A percentile compares a stretch with the other conserved stretches of the same genome.
phyloP scores from a whole-genome alignment of 2,329 filamentous ascomycete species.

The Apiospora aurea region DNA sequence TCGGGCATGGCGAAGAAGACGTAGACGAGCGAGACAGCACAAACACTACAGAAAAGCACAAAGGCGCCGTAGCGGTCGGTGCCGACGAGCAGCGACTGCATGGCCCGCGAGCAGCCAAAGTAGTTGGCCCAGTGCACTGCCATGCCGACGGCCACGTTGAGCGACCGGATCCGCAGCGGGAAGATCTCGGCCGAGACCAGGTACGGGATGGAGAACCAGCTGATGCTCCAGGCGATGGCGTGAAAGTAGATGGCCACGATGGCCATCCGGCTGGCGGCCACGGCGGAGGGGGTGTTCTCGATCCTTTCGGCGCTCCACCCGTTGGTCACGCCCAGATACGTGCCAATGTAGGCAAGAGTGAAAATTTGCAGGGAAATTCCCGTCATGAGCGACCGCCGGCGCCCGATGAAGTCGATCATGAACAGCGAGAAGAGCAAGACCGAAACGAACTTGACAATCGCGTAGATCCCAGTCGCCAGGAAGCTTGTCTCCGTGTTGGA shows the following conservation, averaged over 20 bases:
- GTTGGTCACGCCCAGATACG: constrained; percentile 41
- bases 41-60: constrained; percentile 41
- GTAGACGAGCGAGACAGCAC: constrained; percentile 38
- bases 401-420: constrained; percentile 37
- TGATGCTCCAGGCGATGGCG: constrained; percentile 54
- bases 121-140: constrained; percentile 50
- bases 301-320: constrained; percentile 33
- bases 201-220: constrained; percentile 55
- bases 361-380: constrained; percentile 43
- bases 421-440: constrained; percentile 39
- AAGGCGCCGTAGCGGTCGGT: constrained; percentile 43
- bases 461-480: constrained; percentile 38
- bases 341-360: constrained; percentile 41
- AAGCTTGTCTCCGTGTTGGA: constrained; percentile 35
- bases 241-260: constrained; percentile 53
- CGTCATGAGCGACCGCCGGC: constrained; percentile 42
- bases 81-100: constrained; percentile 43
- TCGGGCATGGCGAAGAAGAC: constrained; percentile 45
- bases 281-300: constrained; percentile 30
- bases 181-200: constrained; percentile 54
- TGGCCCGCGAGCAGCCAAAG: constrained; percentile 44
- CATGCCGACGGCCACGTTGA: constrained; percentile 51
- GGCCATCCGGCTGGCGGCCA: constrained; percentile 46
- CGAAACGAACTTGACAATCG: constrained; percentile 40
- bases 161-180: constrained; percentile 49